Evolutionary conservation across 179 eudicot species (phyloP), one percentile per base, ranked within the genome.

Genomic region (Silene vulgaris): DNA sequence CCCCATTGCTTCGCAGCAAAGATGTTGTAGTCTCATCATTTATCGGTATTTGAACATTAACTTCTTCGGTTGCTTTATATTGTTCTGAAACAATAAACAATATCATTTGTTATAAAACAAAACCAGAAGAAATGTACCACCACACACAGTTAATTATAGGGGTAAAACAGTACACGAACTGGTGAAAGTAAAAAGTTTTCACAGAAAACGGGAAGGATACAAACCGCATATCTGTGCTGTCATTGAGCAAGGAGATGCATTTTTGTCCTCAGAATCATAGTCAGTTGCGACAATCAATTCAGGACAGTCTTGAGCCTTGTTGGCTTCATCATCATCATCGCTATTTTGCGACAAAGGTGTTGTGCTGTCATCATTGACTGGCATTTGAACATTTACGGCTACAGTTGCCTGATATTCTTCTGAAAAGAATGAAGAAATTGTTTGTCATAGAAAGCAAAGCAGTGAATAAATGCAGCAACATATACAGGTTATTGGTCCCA

Each of bases 351-450:
- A 17, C 23, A 59, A 28, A 63, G 40, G n/a, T 28, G 29, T 7
- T 29, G 17, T 12, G 28, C 50, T 7, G 6, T 74, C 70, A 78
- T 37, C 50, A 19, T 40, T 65, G 5, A 52, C 6, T 30, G 67
- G 68, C 16, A 13, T 73, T 50, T 73, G 67, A 35, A 26, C 73
- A 65, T 8, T 11, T 8, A 50, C 59, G 73, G 35, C 17, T 57
- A 32, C 62, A 66, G 48, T 16, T 30, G 17, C 68, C 32, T n/a
- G 48, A 71, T 40, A 26, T 52, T 30, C 28, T 40, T 32, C 78
- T 79, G 52, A 37, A 64, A 71, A n/a, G 62, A 20, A 12, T 32
- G 54, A 48, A 48, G 9, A 45, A 45, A 14, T 12, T 9, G 30
- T 29, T 65, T 14, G 30, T 65, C 69, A 65, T 1, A 12, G 11